These are phyloP conservation scores for Trebouxiophyceae sp. DNA, from an alignment of 163 green algal genomes.

Conservation along the genomic window DNA sequence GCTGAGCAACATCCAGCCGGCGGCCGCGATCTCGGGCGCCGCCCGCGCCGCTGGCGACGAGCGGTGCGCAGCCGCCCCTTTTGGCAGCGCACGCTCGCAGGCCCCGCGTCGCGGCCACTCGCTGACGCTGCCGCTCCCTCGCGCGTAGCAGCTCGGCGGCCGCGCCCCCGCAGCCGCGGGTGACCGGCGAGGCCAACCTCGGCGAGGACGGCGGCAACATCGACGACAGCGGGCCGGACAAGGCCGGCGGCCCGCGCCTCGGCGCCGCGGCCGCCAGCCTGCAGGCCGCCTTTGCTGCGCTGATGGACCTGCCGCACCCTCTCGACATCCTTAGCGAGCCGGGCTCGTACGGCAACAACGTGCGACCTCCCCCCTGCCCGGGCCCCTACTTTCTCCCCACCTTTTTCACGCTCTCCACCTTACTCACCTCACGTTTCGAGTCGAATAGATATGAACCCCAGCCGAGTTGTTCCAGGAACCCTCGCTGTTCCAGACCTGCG, in stretches of 20 bases:
- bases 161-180: no score
- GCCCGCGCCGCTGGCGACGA: no score
- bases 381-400: background rate
- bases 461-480: no score
- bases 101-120: no score
- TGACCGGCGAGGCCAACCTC: background rate
- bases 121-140: no score
- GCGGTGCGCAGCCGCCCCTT: no score
- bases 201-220: background rate
- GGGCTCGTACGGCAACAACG: conserved; percentile 65
- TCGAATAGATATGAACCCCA: no score
- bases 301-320: conserved; percentile 90
- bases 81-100: no score
- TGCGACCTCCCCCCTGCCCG: background rate
- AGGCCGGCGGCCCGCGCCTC: background rate
- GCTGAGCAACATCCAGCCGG: background rate
- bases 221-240: background rate
- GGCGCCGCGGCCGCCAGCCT: background rate
- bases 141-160: no score
- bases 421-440: no score
- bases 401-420: background rate
- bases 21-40: no score
- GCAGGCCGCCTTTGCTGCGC: conserved; percentile 50
- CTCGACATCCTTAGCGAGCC: conserved; percentile 81
- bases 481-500: no score